Conservation (phyloP, 1,284 basidiomycete genomes). For the Neonothopanus nambi region DNA sequence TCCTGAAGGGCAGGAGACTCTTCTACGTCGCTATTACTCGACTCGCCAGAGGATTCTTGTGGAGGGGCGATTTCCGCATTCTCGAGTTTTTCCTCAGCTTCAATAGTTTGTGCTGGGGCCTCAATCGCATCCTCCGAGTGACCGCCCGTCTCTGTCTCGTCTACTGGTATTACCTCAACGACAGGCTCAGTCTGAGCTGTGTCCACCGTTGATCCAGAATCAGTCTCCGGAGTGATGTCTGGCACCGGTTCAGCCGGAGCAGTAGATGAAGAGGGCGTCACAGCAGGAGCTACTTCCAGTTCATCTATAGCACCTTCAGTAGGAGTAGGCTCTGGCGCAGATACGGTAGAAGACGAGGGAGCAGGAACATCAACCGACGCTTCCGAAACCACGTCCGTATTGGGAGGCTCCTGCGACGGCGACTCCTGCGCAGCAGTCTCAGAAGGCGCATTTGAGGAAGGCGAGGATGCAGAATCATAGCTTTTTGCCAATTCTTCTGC, state of each 20-base stretch:
- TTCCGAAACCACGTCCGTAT: background rate
- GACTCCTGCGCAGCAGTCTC: background rate
- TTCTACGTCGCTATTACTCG: too few species aligned
- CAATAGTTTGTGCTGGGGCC: background rate
- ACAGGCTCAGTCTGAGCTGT: background rate
- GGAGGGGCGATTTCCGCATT: background rate
- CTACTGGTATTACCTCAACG: too few species aligned
- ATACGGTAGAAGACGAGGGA: background rate
- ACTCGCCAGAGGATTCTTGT: too few species aligned
- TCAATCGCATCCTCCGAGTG: too few species aligned
- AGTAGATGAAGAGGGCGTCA: constrained; percentile 8
- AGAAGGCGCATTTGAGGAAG: constrained; percentile 2
- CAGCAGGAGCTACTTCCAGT: background rate
- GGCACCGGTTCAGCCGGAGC: background rate
- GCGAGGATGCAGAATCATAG: background rate
- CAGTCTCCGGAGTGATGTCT: background rate
- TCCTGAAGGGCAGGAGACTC: too few species aligned
- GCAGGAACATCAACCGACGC: background rate
- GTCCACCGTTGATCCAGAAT: background rate
- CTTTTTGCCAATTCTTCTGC: constrained; percentile 42
- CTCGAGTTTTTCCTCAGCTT: background rate
- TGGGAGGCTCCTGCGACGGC: background rate
- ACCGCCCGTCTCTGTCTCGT: background rate
- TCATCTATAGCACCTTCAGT: background rate
- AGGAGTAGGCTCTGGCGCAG: background rate